Percentiles rank a stretch among this genome's conserved stretches.
Evolutionary conservation across 106 monocot genomes (phyloP).

Genomic region (Dendrobium catenatum): DNA sequence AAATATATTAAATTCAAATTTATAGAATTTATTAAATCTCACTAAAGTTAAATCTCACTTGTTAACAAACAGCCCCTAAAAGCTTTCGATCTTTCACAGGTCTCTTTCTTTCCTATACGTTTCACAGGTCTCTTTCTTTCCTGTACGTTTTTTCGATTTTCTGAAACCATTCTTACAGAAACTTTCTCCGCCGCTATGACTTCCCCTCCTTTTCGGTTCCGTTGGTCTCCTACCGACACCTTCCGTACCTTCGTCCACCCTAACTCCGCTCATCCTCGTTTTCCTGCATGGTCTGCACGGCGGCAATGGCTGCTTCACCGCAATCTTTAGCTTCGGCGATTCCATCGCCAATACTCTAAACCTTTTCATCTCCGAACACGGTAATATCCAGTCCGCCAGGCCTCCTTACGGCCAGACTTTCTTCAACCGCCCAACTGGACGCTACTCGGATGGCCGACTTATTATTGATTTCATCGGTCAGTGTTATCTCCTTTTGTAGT

Average conservation of each 20-base stretch:
- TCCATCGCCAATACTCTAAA: constrained; percentile 49
- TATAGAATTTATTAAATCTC: too few species aligned
- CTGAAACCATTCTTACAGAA: too few species aligned
- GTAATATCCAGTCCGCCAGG: neutral
- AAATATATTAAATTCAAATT: too few species aligned
- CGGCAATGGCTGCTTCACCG: constrained; percentile 17
- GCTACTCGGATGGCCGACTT: constrained; percentile 41
- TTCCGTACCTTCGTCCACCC: neutral
- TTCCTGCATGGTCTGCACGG: neutral
- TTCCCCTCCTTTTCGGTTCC: too few species aligned
- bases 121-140: too few species aligned
- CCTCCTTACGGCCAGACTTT: constrained; percentile 46
- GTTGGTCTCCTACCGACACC: too few species aligned
- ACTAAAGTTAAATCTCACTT: too few species aligned
- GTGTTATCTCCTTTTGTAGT: constrained; percentile 9
- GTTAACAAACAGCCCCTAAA: too few species aligned
- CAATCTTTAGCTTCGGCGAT: constrained; percentile 62
- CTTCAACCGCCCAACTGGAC: constrained; percentile 51
- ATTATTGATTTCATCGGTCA: constrained; percentile 10
- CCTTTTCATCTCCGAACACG: neutral
- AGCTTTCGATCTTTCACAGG: too few species aligned
- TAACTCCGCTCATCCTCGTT: neutral
- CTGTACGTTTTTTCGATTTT: too few species aligned
- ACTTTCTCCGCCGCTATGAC: too few species aligned
- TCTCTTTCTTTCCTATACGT: too few species aligned